Base-by-base conservation (phyloP, 2,329 filamentous ascomycete species). In the Gaeumannomyces sp. region DNA sequence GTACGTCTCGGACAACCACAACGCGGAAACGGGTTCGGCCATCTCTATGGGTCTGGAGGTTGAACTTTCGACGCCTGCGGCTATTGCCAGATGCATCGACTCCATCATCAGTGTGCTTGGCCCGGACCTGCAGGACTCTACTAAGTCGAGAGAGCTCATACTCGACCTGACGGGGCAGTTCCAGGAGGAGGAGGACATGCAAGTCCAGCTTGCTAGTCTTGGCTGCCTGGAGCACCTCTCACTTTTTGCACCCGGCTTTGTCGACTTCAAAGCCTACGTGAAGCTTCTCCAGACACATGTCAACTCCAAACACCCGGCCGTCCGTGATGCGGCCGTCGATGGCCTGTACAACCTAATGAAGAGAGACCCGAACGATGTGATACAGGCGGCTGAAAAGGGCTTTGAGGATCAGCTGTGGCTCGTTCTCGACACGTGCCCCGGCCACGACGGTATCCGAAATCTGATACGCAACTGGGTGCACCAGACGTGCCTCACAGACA, bases 71-170 rank as follows among this genome's bases (percentile, higher is more conserved):
- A 86, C 90, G 1, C 62, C 62, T 5, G 89, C 92, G 27, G 90
- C 93, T 1, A 89, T 98, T 67, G 90, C 91, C 38, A 88, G 92
- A 70, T 96, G 92, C 70, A 89, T 97, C 35, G 93, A 98, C 76
- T 95, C 93, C n/a, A 83, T 97, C 29, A 93, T 99, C 78, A 98
- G 98, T 70, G 95, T 99, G 13, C 83, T 99, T 14, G 95, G 95
- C 0, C 95, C 95, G 0, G 96, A 99, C 76, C 80, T 99, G 28
- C 95, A 98, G 75, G 95, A 98, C 72, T 87, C 95, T 68, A 87
- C 87, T 4, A 97, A 96, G 76, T 91, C 92, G n/a, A 83, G 95
- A 69, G 93, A 97, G 73, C 83, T 99, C 64, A 95, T 98, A 62
- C 83, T 98, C 67, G 95, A 89, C 0, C 82, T 99, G 11, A 89